These are phyloP conservation scores for Stenogyne calaminthoides DNA, from an alignment of 305 asterid species.

Conservation along the genomic window DNA sequence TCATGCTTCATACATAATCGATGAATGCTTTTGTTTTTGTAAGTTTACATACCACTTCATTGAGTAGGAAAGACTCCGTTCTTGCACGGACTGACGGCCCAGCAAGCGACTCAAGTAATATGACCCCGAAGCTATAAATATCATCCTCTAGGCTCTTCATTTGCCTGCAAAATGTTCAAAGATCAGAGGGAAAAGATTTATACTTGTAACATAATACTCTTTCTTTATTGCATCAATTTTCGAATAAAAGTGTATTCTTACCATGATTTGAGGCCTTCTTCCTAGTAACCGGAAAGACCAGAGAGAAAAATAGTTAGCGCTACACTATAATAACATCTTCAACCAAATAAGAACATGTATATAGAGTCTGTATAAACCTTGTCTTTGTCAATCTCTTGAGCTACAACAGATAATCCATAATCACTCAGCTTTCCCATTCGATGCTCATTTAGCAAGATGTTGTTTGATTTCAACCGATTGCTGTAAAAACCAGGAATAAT, in stretches of 20 bases:
- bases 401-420: slow-evolving; percentile 63
- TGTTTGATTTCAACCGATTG: slow-evolving; percentile 59
- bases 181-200: neutral
- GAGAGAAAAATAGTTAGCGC: slow-evolving; percentile 11
- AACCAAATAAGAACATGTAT: neutral
- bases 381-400: slow-evolving; percentile 48
- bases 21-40: too few species aligned
- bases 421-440: slow-evolving; percentile 67
- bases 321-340: neutral
- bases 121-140: slow-evolving; percentile 62
- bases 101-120: slow-evolving; percentile 58
- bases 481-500: slow-evolving; percentile 66
- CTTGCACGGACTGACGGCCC: slow-evolving; percentile 50
- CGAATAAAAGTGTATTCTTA: slow-evolving; percentile 25
- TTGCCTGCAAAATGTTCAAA: slow-evolving; percentile 47
- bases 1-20: neutral
- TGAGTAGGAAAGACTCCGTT: slow-evolving; percentile 56
- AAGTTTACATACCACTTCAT: slow-evolving; percentile 52
- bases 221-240: neutral
- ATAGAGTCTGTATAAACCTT: slow-evolving; percentile 35
- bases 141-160: slow-evolving; percentile 62
- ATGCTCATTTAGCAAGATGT: slow-evolving; percentile 58
- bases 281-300: slow-evolving; percentile 33
- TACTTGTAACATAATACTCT: too few species aligned
- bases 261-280: slow-evolving; percentile 49